phyloP scores from a whole-genome alignment of 2,329 filamentous ascomycete genomes.

The Fusarium sp. region DNA sequence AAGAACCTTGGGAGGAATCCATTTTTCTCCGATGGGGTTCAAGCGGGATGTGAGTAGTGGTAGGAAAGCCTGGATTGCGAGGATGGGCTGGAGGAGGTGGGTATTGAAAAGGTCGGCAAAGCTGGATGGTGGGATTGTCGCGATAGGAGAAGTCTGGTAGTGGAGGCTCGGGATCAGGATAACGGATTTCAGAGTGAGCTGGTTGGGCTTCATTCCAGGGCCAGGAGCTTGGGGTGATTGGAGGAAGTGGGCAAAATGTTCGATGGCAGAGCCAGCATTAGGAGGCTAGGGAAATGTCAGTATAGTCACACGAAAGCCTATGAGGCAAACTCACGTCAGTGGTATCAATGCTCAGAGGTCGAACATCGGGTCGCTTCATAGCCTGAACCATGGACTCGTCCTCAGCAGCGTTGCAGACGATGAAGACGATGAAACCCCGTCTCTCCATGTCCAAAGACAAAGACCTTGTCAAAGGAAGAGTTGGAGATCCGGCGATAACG shows the following conservation, averaged over 20 bases:
- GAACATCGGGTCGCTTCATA: constrained; percentile 82
- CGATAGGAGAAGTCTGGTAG: constrained; percentile 84
- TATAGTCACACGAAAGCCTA: neutral
- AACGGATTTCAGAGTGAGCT: constrained; percentile 79
- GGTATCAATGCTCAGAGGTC: constrained; percentile 83
- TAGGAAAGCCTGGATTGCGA: constrained; percentile 90
- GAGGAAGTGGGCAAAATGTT: constrained; percentile 76
- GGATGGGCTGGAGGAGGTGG: constrained; percentile 87
- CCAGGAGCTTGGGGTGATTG: constrained; percentile 79
- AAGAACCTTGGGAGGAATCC: constrained; percentile 71
- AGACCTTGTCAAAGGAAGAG: constrained; percentile 83
- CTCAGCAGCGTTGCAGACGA: constrained; percentile 85
- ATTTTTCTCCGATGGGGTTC: constrained; percentile 60
- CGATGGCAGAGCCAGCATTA: constrained; percentile 73
- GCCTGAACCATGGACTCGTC: constrained; percentile 83
- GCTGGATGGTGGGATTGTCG: constrained; percentile 82
- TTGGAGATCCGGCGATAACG: constrained; percentile 88
- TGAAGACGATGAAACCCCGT: constrained; percentile 90
- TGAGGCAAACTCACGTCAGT: constrained; percentile 68
- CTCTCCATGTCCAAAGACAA: constrained; percentile 88
- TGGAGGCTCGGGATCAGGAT: constrained; percentile 84
- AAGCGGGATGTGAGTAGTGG: constrained; percentile 75
- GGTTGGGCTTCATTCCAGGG: constrained; percentile 77
- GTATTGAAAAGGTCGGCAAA: constrained; percentile 94
- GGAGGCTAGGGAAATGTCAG: constrained; percentile 63